Evolutionary conservation across 1,284 basidiomycete genomes (phyloP).

Genomic region (Trichosporon sp.): DNA sequence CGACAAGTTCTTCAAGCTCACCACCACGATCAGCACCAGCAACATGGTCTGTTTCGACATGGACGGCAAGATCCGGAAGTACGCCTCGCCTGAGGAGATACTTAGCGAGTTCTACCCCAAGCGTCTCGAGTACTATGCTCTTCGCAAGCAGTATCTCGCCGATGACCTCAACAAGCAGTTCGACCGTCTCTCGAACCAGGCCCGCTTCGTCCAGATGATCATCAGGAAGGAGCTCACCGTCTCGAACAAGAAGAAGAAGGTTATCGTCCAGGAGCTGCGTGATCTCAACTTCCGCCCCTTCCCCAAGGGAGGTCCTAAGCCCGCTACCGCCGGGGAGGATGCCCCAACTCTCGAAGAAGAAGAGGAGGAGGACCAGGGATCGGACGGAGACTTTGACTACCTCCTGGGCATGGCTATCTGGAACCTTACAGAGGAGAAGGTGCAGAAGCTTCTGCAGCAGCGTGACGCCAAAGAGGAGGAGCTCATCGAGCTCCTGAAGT

Average conservation of each 20-base stretch:
- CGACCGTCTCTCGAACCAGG: constrained; percentile 88
- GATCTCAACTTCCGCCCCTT: constrained; percentile 81
- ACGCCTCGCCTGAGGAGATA: constrained; percentile 83
- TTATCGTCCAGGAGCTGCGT: constrained; percentile 79
- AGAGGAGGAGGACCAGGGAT: constrained; percentile 52
- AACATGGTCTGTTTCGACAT: constrained; percentile 99
- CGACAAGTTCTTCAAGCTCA: constrained; percentile 86
- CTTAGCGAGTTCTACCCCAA: constrained; percentile 89
- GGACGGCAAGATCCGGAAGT: constrained; percentile 94
- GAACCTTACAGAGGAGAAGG: constrained; percentile 92
- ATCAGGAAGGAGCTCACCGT: constrained; percentile 82
- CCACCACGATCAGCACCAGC: constrained; percentile 71
- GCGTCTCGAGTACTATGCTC: constrained; percentile 85
- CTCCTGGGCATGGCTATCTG: constrained; percentile 91
- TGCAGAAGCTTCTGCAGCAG: constrained; percentile 76
- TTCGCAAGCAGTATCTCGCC: constrained; percentile 88
- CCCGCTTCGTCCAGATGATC: constrained; percentile 96
- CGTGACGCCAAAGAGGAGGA: constrained; percentile 78
- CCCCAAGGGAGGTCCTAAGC: constrained; percentile 59
- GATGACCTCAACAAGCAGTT: constrained; percentile 75
- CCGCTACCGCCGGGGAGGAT: constrained; percentile 64
- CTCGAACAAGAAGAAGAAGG: constrained; percentile 83
- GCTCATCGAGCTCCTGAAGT: constrained; percentile 69
- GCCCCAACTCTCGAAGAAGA: constrained; percentile 62
- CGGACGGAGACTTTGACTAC: constrained; percentile 81